Evolutionary conservation across 768 basidiomycete species (phyloP), one percentile per base, ranked within the genome.

Genomic region (Sporobolomyces roseus): DNA sequence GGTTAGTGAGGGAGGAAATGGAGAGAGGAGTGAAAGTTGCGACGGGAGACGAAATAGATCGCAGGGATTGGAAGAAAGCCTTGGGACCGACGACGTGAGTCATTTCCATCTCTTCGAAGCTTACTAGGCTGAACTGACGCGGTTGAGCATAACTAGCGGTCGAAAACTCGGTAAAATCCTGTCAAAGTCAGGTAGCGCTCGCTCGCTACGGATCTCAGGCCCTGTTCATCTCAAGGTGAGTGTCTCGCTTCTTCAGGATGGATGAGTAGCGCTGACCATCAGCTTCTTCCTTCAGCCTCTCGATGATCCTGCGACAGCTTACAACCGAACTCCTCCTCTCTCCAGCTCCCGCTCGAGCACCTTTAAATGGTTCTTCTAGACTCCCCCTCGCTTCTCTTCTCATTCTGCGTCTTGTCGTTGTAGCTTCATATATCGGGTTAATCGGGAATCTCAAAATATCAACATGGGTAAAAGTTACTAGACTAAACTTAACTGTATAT

Each of bases 331-430:
- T 27, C 58, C 58, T 33, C 58, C 58, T 21, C 29, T 60, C 8
- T 33, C 45, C 54, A 30, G n/a, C 29, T n/a, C n/a, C 19, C 58
- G 43, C 17, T 60, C 58, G 17, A 38, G 3, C 30, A 33, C 45
- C 43, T 48, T 46, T 14, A 60, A 33, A 21, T 60, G 58, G 58
- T 48, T 60, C 58, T 60, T 60, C 58, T 60, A 29, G 32, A 33
- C 58, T 33, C 32, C 45, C 29, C 7, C 29, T 46, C 48, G 16
- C 53, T 3, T 63, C 33, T 41, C 32, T 55, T 38, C 19, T 33
- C 62, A 14, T 36, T 6, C 14, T 33, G 45, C 12, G 45, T 41
- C 36, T 32, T 19, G 30, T 29, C 33, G 23, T 60, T n/a, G n/a
- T n/a, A 13, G n/a, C 46, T 21, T 48, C 30, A 29, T 32, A 29